Conservation (phyloP, 306 rosid genomes). For the Gastrolobium villosum region DNA sequence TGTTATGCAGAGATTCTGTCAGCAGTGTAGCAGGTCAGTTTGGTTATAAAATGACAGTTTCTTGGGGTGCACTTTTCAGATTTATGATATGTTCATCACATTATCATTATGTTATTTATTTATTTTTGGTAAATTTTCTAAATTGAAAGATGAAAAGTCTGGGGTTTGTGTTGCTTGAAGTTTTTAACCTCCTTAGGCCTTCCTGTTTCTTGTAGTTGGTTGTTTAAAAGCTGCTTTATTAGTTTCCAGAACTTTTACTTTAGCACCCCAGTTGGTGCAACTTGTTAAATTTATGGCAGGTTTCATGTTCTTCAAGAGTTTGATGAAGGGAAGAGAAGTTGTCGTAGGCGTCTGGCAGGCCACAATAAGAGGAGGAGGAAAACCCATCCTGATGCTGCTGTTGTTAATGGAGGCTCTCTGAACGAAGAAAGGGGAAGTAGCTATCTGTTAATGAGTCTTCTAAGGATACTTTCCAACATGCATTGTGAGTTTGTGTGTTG, state of each 20-base stretch:
- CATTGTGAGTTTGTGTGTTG: conserved; percentile 70
- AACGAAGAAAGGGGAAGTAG: conserved; percentile 80
- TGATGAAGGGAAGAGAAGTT: conserved; percentile 98
- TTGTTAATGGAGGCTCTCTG: conserved; percentile 67
- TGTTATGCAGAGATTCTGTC: conserved; percentile 94
- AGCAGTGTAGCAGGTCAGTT: conserved; percentile 97
- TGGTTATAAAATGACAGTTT: conserved; percentile 40
- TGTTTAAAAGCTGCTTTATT: conserved; percentile 16
- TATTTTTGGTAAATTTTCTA: not conserved
- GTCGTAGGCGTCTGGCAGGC: conserved; percentile 96
- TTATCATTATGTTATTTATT: not conserved
- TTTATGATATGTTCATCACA: conserved; percentile 20
- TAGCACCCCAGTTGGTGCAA: conserved; percentile 48
- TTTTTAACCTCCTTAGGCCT: not conserved
- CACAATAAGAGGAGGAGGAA: conserved; percentile 95
- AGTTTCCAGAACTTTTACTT: conserved; percentile 38
- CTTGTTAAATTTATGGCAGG: conserved; percentile 67
- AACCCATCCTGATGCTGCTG: conserved; percentile 69
- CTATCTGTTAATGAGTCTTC: conserved; percentile 79
- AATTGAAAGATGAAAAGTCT: conserved; percentile 19
- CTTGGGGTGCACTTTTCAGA: conserved; percentile 19
- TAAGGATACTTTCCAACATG: conserved; percentile 83
- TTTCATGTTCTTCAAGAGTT: conserved; percentile 96
- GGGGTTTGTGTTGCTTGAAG: conserved; percentile 18
- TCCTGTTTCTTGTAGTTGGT: conserved; percentile 19